A percentile compares a stretch with the other conserved stretches of the same genome.
These are phyloP conservation scores for Phlyctochytrium bullatum DNA, from an alignment of 192 early-diverging fungal genomes.

Conservation along the genomic window DNA sequence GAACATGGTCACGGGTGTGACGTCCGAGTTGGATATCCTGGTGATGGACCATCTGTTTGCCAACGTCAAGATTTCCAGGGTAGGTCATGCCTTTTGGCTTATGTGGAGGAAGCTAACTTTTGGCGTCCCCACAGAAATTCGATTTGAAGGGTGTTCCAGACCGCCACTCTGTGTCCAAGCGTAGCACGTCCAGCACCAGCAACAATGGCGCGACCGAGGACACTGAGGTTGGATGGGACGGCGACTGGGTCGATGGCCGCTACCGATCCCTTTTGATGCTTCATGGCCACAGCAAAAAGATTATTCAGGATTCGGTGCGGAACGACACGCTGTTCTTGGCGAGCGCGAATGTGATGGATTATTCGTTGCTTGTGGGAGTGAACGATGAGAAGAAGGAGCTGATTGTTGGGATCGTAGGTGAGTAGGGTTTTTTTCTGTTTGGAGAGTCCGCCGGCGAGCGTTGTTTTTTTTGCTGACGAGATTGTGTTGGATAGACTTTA, in stretches of 20 bases:
- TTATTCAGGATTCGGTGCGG: slow-evolving; percentile 30
- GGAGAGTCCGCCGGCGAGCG: slow-evolving; percentile 25
- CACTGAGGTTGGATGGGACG: slow-evolving; percentile 62
- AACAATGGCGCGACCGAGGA: slow-evolving; percentile 36
- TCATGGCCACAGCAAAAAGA: slow-evolving; percentile 34
- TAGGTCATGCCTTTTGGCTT: slow-evolving; percentile 33
- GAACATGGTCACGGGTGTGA: slow-evolving; percentile 32
- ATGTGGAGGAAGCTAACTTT: no score
- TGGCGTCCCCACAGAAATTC: slow-evolving; percentile 64
- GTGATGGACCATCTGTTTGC: slow-evolving; percentile 56
- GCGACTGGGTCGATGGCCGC: slow-evolving; percentile 64
- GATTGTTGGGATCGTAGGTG: slow-evolving; percentile 47
- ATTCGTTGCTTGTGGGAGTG: slow-evolving; percentile 48
- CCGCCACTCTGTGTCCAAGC: slow-evolving; percentile 40
- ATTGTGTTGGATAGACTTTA: slow-evolving; percentile 30
- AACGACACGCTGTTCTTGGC: slow-evolving; percentile 41
- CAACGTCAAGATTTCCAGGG: slow-evolving; percentile 43
- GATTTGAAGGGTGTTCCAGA: slow-evolving; percentile 77
- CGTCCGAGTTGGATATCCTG: slow-evolving; percentile 42
- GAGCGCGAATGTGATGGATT: slow-evolving; percentile 47
- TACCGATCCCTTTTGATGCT: slow-evolving; percentile 43
- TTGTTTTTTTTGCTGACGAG: background rate
- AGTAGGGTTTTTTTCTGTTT: slow-evolving; percentile 10
- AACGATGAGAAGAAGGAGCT: slow-evolving; percentile 38
- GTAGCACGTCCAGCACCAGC: background rate